Conservation (phyloP, 257 asterid species). For the Solanum virginianum region DNA sequence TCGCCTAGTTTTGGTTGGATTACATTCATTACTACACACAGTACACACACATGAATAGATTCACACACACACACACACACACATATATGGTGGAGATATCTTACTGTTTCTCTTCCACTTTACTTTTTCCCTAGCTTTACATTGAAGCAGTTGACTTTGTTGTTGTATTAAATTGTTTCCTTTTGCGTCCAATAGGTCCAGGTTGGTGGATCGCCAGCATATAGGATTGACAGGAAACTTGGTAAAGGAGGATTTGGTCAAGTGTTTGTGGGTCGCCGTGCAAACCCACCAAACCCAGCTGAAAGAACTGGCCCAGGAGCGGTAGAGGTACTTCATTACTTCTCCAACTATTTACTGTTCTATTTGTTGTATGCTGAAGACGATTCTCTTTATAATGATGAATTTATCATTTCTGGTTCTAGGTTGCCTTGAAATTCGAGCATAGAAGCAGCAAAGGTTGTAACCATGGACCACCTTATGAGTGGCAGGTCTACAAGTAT, state of each 20-base stretch:
- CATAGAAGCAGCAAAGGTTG: conserved; percentile 84
- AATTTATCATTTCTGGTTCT: background rate
- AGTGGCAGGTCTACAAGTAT: conserved; percentile 79
- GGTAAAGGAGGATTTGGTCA: conserved; percentile 99
- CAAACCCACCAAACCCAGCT: conserved; percentile 43
- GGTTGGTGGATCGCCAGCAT: conserved; percentile 81
- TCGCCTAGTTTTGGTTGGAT: background rate
- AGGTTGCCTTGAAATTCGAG: conserved; percentile 90
- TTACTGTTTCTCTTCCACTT: background rate
- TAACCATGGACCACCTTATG: conserved; percentile 73
- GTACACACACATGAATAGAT: background rate
- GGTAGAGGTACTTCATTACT: conserved; percentile 35
- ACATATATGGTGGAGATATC: background rate
- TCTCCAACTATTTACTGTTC: background rate
- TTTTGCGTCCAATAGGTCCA: conserved; percentile 48
- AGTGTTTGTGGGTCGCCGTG: conserved; percentile 79
- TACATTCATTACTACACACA: background rate
- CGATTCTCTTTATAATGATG: background rate
- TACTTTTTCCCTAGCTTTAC: background rate
- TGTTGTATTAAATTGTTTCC: background rate
- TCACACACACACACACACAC: background rate
- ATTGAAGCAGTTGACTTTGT: background rate
- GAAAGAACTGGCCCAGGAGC: conserved; percentile 89
- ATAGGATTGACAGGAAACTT: conserved; percentile 54
- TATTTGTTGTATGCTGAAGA: background rate